A percentile compares a stretch with the other conserved stretches of the same genome.
These are phyloP conservation scores for Paramecium sonneborni DNA, from an alignment of 73 alveolate genomes.

Conservation along the genomic window DNA sequence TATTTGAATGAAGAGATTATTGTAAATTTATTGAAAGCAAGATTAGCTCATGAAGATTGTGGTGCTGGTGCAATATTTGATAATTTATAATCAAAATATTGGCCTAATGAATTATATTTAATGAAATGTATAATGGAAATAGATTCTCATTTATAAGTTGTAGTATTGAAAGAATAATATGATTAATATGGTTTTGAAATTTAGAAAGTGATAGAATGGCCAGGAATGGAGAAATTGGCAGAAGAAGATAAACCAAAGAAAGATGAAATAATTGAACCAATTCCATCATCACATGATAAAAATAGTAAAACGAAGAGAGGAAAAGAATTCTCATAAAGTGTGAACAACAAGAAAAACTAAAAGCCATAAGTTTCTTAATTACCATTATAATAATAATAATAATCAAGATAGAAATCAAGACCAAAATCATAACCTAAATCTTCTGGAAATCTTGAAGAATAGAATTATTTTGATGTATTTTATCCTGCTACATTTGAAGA, in stretches of 20 bases:
- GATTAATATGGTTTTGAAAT: constrained; percentile 89
- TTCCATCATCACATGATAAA: constrained; percentile 64
- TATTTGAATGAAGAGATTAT: constrained; percentile 88
- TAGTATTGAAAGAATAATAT: constrained; percentile 77
- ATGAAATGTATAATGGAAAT: constrained; percentile 88
- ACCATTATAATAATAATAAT: not conserved
- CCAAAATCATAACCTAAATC: constrained; percentile 38
- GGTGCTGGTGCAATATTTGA: constrained; percentile 97
- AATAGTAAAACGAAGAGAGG: not conserved
- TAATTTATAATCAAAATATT: constrained; percentile 84
- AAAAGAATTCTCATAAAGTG: not conserved
- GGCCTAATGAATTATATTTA: constrained; percentile 82
- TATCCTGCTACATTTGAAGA: constrained; percentile 63
- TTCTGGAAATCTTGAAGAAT: not conserved
- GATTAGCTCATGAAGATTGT: constrained; percentile 92
- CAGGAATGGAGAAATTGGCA: constrained; percentile 66
- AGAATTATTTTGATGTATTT: constrained; percentile 43
- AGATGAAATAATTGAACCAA: constrained; percentile 66
- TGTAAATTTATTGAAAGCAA: constrained; percentile 84
- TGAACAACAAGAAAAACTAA: not conserved
- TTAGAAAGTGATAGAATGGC: constrained; percentile 68
- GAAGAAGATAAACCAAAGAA: constrained; percentile 73
- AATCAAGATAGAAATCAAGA: constrained; percentile 53
- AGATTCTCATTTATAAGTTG: constrained; percentile 85
- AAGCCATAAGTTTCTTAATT: not conserved